Evolutionary conservation across 768 basidiomycete species (phyloP).

Genomic region (Peribolospora baueri): DNA sequence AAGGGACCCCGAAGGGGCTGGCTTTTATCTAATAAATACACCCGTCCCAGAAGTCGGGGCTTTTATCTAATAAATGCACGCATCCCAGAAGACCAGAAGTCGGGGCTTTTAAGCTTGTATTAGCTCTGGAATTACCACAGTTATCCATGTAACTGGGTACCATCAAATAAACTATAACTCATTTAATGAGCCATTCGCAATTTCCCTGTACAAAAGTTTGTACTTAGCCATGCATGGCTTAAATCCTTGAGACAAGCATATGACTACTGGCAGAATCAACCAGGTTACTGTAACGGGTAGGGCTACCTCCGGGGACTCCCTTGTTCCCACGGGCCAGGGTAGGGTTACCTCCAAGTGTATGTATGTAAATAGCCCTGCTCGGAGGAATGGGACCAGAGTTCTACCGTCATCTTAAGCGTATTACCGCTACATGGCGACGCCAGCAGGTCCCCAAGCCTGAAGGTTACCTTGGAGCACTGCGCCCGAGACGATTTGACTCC

Average conservation of each 20-base stretch:
- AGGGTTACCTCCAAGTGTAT: too few species aligned
- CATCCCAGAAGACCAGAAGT: slow-evolving; percentile 45
- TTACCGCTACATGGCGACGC: too few species aligned
- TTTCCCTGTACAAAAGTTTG: slow-evolving; percentile 52
- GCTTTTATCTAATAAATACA: slow-evolving; percentile 53
- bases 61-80: slow-evolving; percentile 49
- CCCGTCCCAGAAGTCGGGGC: slow-evolving; percentile 26
- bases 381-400: too few species aligned
- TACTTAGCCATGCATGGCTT: slow-evolving; percentile 64
- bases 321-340: too few species aligned
- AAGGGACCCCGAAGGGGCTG: slow-evolving; percentile 22
- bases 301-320: neutral
- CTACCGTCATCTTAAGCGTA: too few species aligned
- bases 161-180: slow-evolving; percentile 63
- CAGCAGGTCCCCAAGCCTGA: too few species aligned
- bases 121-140: slow-evolving; percentile 58
- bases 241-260: slow-evolving; percentile 66
- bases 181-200: slow-evolving; percentile 64
- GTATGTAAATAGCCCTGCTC: too few species aligned
- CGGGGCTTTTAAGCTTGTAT: slow-evolving; percentile 46
- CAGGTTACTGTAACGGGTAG: slow-evolving; percentile 35
- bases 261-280: slow-evolving; percentile 67
- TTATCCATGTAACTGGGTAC: slow-evolving; percentile 51
- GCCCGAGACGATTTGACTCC: too few species aligned
- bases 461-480: too few species aligned